Conservation (phyloP, 2,329 filamentous ascomycete species). For the Dendrostoma leiphaemia region DNA sequence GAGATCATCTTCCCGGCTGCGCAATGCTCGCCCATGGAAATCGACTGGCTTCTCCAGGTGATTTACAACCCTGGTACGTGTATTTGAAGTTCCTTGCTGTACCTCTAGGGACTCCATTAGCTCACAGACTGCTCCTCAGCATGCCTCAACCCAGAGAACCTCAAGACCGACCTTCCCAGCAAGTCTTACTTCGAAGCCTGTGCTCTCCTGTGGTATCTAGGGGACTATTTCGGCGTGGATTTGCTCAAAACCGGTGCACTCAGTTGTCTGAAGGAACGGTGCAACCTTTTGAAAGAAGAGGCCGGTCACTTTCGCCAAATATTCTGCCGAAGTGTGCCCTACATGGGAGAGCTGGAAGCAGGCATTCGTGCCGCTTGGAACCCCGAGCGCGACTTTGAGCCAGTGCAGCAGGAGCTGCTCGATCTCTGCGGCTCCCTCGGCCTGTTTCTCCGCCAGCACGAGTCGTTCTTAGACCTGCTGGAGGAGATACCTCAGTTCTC, state of each 20-base stretch:
- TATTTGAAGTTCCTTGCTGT: too few relatives aligned
- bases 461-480: not conserved
- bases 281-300: too few relatives aligned
- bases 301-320: not conserved
- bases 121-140: too few relatives aligned
- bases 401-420: not conserved
- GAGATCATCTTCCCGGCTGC: too few relatives aligned
- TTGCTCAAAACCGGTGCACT: not conserved
- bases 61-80: too few relatives aligned
- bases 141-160: not conserved
- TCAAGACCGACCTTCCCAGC: not conserved
- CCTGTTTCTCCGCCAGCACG: not conserved
- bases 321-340: not conserved
- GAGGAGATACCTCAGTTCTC: not conserved
- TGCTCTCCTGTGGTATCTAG: slow-evolving; percentile 2
- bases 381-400: not conserved
- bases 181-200: slow-evolving; percentile 2
- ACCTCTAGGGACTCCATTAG: too few relatives aligned
- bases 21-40: too few relatives aligned
- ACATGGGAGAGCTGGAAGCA: not conserved
- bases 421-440: not conserved
- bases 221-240: not conserved
- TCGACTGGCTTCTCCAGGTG: too few relatives aligned
- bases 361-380: slow-evolving; percentile 1
- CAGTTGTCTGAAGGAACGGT: not conserved